Evolutionary conservation across 2,329 filamentous ascomycete species (phyloP), one percentile per base, ranked within the genome.

Genomic region (Penicillium frequentans): DNA sequence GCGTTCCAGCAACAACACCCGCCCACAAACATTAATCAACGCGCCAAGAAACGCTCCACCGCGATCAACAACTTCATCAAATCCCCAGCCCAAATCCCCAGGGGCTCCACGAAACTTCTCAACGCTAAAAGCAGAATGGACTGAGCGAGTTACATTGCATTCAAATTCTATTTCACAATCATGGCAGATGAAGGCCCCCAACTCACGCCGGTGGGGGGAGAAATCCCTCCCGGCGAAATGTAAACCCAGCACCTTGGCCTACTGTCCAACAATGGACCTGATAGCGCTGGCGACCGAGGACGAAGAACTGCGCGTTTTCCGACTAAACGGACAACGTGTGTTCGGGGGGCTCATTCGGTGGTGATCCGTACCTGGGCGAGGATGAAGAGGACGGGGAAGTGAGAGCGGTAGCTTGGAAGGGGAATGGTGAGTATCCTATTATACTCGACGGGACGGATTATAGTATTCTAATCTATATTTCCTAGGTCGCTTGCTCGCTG

Each of bases 211-310:
- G 72, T 77, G 46, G 72, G 70, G 70, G 43, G 75, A 77, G 60
- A 77, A 78, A 63, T 70, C 68, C 49, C 66, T 78, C 39, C 66
- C 73, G 31, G 67, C 71, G 66, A 77, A 74, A 73, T 76, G 75
- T 65, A 78, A 79, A 63, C 59, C 71, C 50, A 68, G 65, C 57
- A 67, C 89, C 50, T 80, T 93, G 33, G 82, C 87, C 26, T 91
- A 90, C 74, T 96, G 91, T 73, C 91, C 93, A 16, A 89, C 87
- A 9, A 90, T 96, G 79, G 91, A 97, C 75, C 81, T 98, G 46
- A 81, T 92, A 13, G 89, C 90, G 13, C 79, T 91, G 13, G 87
- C 88, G 14, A 84, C 82, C n/a, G 81, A 82, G 16, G 84, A 86
- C 58, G 86, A 86, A 49, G 86, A 86, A 49, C 79, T 97, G 19